A percentile compares a stretch with the other conserved stretches of the same genome.
These are phyloP conservation scores for Microascus cirrosus DNA, from an alignment of 2,329 filamentous ascomycete species.

Conservation along the genomic window DNA sequence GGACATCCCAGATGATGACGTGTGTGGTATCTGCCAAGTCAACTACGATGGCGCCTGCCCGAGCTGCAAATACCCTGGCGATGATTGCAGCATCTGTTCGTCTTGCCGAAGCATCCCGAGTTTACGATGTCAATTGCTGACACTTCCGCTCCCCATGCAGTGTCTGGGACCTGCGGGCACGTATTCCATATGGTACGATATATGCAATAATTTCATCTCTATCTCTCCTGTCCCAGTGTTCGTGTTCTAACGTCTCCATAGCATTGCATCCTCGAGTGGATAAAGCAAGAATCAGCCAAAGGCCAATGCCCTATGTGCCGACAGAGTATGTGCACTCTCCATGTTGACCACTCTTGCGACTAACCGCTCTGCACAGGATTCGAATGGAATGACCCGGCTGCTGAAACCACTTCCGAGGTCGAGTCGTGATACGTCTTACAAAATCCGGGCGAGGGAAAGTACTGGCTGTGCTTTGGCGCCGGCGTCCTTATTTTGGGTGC, in stretches of 20 bases:
- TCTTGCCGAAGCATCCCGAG: slow-evolving; percentile 10
- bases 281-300: slow-evolving; percentile 85
- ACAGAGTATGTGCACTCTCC: slow-evolving; percentile 55
- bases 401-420: neutral
- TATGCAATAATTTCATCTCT: neutral
- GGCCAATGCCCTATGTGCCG: slow-evolving; percentile 97
- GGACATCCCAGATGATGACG: slow-evolving; percentile 95
- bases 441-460: neutral
- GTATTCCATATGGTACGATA: slow-evolving; percentile 83
- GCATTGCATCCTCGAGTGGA: slow-evolving; percentile 96
- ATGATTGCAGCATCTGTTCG: slow-evolving; percentile 85
- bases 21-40: slow-evolving; percentile 96
- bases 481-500: neutral
- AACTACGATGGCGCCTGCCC: slow-evolving; percentile 97
- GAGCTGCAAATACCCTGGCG: slow-evolving; percentile 94
- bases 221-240: slow-evolving; percentile 9
- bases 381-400: slow-evolving; percentile 3
- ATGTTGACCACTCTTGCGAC: neutral
- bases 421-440: neutral
- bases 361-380: neutral
- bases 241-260: slow-evolving; percentile 20
- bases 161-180: slow-evolving; percentile 92
- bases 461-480: neutral
- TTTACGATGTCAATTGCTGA: neutral
- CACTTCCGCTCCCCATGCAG: slow-evolving; percentile 30